A percentile compares a stretch with the other conserved stretches of the same genome.
Conservation (phyloP, 176 grass and related monocot species). For the Aegilops longissima region DNA sequence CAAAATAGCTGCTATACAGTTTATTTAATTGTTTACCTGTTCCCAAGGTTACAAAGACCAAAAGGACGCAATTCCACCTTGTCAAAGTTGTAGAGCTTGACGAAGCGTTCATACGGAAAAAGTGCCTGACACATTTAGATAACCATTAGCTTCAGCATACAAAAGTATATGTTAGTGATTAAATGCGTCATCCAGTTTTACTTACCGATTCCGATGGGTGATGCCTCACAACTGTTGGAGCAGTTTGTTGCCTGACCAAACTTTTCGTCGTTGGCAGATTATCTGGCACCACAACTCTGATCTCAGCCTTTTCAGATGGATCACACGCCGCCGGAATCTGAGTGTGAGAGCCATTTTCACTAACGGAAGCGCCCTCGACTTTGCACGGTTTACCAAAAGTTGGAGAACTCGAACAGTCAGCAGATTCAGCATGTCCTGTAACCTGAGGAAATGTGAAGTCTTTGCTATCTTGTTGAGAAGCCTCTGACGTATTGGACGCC, state of each 20-base stretch:
- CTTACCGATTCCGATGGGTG: slow-evolving; percentile 72
- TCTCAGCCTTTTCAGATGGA: slow-evolving; percentile 50
- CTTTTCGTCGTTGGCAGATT: slow-evolving; percentile 32
- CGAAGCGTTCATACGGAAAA: slow-evolving; percentile 69
- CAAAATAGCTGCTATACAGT: slow-evolving; percentile 2
- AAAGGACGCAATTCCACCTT: slow-evolving; percentile 71
- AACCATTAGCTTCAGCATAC: slow-evolving; percentile 29
- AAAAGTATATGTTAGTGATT: slow-evolving; percentile 13
- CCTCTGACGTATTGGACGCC: not conserved
- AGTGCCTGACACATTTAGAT: slow-evolving; percentile 50
- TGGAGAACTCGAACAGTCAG: slow-evolving; percentile 20
- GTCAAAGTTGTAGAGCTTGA: slow-evolving; percentile 73
- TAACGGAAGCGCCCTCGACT: slow-evolving; percentile 7
- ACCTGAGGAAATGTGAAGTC: not conserved
- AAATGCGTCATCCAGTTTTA: slow-evolving; percentile 8
- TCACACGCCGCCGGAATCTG: not conserved
- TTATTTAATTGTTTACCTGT: slow-evolving; percentile 66
- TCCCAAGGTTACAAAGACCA: slow-evolving; percentile 81
- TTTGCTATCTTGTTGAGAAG: slow-evolving; percentile 14
- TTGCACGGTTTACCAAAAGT: slow-evolving; percentile 13
- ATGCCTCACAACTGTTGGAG: slow-evolving; percentile 51
- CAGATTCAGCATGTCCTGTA: slow-evolving; percentile 18
- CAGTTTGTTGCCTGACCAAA: slow-evolving; percentile 44
- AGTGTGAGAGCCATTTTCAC: slow-evolving; percentile 4
- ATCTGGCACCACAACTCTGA: slow-evolving; percentile 25